Evolutionary conservation across 2,329 filamentous ascomycete genomes (phyloP).

Genomic region (Purpureocillium lavendulum): DNA sequence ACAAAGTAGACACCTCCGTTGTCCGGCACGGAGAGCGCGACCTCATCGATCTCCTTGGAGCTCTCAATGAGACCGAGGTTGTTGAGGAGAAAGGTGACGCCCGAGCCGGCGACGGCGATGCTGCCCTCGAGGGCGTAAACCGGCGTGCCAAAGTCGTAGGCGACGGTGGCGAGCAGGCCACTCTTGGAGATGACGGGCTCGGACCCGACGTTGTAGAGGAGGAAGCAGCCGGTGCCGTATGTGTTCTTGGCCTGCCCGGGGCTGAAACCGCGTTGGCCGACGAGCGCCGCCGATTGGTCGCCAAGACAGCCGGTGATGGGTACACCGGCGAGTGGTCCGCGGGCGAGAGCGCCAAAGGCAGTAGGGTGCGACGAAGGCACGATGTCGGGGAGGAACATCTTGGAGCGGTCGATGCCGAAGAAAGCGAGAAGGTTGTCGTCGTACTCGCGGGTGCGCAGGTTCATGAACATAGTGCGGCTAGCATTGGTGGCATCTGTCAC

Average conservation of each 20-base stretch:
- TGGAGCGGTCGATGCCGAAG: slow-evolving; percentile 62
- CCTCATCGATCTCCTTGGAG: slow-evolving; percentile 38
- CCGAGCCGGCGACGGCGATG: slow-evolving; percentile 73
- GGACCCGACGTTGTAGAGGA: slow-evolving; percentile 80
- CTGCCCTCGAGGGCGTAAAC: slow-evolving; percentile 80
- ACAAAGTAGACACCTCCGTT: slow-evolving; percentile 82
- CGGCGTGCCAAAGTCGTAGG: slow-evolving; percentile 69
- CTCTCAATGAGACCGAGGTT: slow-evolving; percentile 53
- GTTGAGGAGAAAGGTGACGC: slow-evolving; percentile 64
- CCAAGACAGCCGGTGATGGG: slow-evolving; percentile 78
- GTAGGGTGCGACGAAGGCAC: slow-evolving; percentile 69
- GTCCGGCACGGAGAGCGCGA: slow-evolving; percentile 50
- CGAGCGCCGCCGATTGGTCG: slow-evolving; percentile 78
- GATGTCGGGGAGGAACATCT: slow-evolving; percentile 73
- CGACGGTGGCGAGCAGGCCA: slow-evolving; percentile 78
- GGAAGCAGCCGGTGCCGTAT: slow-evolving; percentile 83
- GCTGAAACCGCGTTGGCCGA: slow-evolving; percentile 77
- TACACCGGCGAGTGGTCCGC: slow-evolving; percentile 59
- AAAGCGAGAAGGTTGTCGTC: slow-evolving; percentile 70
- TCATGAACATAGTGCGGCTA: slow-evolving; percentile 91
- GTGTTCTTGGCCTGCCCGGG: slow-evolving; percentile 85
- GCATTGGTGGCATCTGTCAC: slow-evolving; percentile 87
- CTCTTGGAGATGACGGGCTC: slow-evolving; percentile 80
- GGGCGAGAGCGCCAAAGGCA: slow-evolving; percentile 60
- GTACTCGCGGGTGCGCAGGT: slow-evolving; percentile 72